phyloP scores from a whole-genome alignment of 176 grass and related monocot species.

The Leersia perrieri region DNA sequence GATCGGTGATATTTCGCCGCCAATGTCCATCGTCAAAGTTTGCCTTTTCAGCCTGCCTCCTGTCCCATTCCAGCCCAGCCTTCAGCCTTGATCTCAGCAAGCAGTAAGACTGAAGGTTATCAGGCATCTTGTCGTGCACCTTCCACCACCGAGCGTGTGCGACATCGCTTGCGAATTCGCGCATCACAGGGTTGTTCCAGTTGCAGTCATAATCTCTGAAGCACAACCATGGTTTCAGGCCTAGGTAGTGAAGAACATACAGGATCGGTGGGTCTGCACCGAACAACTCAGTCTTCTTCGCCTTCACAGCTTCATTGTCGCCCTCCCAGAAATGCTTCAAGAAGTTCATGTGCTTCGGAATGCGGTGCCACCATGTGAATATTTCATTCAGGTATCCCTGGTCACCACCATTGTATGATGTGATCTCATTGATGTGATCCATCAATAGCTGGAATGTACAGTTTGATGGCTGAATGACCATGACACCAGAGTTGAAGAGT shows the following conservation, averaged over 20 bases:
- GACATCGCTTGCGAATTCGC: constrained; percentile 70
- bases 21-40: constrained; percentile 70
- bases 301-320: constrained; percentile 50
- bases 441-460: constrained; percentile 91
- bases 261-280: constrained; percentile 59
- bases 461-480: constrained; percentile 89
- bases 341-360: constrained; percentile 88
- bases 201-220: constrained; percentile 95
- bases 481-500: constrained; percentile 90
- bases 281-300: constrained; percentile 73
- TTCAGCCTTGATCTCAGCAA: constrained; percentile 70
- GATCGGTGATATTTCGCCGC: constrained; percentile 66
- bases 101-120: constrained; percentile 58
- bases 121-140: constrained; percentile 74
- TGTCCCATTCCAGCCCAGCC: constrained; percentile 71
- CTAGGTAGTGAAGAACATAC: constrained; percentile 81
- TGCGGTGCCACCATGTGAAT: constrained; percentile 97
- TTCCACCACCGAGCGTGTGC: constrained; percentile 78
- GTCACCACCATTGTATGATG: constrained; percentile 86
- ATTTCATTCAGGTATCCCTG: constrained; percentile 97
- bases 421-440: constrained; percentile 87
- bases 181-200: constrained; percentile 63
- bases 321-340: constrained; percentile 98
- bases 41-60: constrained; percentile 72
- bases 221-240: constrained; percentile 92